These are phyloP conservation scores for Metarhizium anisopliae DNA, from an alignment of 2,329 filamentous ascomycete species.

Conservation along the genomic window DNA sequence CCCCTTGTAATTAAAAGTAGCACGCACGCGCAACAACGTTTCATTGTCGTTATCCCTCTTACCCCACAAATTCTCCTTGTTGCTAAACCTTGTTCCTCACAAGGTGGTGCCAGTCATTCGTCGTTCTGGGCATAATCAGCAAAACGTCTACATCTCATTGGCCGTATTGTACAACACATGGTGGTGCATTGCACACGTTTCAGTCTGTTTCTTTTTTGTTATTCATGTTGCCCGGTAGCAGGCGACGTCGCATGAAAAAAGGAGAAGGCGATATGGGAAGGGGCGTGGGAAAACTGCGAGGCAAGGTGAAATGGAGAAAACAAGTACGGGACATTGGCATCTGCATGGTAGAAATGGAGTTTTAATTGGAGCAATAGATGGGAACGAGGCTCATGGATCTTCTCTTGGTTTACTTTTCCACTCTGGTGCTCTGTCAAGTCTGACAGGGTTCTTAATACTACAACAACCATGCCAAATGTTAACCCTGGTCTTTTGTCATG, in stretches of 20 bases:
- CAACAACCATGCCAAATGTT: neutral
- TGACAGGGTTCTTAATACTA: neutral
- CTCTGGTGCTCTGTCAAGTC: neutral
- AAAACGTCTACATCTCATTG: neutral
- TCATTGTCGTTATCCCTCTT: neutral
- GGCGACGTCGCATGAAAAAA: neutral
- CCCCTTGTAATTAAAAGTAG: neutral
- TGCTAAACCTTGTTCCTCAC: neutral
- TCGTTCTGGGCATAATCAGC: neutral
- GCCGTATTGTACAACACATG: neutral
- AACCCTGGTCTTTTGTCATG: neutral
- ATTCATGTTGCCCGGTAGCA: neutral
- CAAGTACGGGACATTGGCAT: neutral
- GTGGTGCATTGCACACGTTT: neutral
- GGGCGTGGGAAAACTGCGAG: neutral
- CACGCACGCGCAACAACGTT: neutral
- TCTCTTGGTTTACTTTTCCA: neutral
- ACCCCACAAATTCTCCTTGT: neutral
- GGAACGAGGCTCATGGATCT: neutral
- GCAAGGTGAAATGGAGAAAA: neutral
- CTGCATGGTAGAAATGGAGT: slow-evolving; percentile 1
- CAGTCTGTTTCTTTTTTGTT: neutral
- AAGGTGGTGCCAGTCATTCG: neutral
- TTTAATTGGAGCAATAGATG: slow-evolving; percentile 1
- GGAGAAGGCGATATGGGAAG: neutral